Base-by-base conservation (phyloP, 2,329 filamentous ascomycete genomes). In the Colletotrichum sidae region DNA sequence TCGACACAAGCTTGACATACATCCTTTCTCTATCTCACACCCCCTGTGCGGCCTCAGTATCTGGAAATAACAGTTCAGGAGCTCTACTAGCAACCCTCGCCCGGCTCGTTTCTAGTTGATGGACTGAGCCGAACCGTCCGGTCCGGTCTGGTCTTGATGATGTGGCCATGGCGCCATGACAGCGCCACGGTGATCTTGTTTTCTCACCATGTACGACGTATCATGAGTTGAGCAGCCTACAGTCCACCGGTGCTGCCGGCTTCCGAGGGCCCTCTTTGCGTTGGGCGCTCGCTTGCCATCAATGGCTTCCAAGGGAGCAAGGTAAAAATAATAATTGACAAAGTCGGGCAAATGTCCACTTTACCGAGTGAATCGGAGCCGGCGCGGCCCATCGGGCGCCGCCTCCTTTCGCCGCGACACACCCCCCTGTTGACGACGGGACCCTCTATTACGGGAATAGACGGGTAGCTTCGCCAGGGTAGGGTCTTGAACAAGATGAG, bases 371-470 rank as follows among this genome's bases (percentile, higher is more conserved):
- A 12, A 15, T 35, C 55, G 55, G 55, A 39, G 46, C 55, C 42
- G 55, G 17, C 41, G 41, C 55, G 55, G 55, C 38, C 37, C 38
- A 9, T 46, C 15, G 44, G 8, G 25, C 38, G 47, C 37, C 37
- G 33, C 41, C 12, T 47, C 50, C n/a, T 53, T 33, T 42, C 25
- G 4, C 25, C 25, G 25, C 25, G 25, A 25, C 25, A 25, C 25
- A 34, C 34, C 39, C 34, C 39, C 17, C 25, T 41, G 17, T 11
- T 38, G 53, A 13, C 45, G 35, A 46, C 38, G 45, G 41, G 38
- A 25, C 57, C 47, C 35, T 45, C 42, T 41, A 42, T 47, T 38
- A 11, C 63, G 63, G 59, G 63, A 66, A 57, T 66, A 56, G 58
- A 66, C 63, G 58, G 63, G 53, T 25, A 25, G 25, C 25, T 25